A percentile compares a stretch with the other conserved stretches of the same genome.
phyloP scores from a whole-genome alignment of 345 rosid species.

The Eucalyptus erythrocorys region DNA sequence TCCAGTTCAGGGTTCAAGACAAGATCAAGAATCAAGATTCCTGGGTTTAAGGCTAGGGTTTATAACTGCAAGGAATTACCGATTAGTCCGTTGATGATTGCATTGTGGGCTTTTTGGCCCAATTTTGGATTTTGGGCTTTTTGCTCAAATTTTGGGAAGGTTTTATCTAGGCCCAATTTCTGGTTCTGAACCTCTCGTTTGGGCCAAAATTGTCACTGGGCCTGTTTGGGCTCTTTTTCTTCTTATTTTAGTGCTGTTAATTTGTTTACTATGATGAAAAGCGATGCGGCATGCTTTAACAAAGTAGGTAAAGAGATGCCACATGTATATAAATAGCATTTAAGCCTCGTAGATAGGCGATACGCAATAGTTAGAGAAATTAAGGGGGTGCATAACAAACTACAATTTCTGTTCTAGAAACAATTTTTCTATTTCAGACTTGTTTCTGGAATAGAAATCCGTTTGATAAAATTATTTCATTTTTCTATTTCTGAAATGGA shows the following conservation, averaged over 20 bases:
- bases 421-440: too few relatives aligned
- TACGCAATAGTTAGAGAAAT: background rate
- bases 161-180: background rate
- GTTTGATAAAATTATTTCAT: too few relatives aligned
- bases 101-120: background rate
- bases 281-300: background rate
- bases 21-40: background rate
- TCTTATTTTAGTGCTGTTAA: background rate
- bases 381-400: too few relatives aligned
- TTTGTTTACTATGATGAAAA: background rate
- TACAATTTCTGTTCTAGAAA: too few relatives aligned
- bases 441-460: too few relatives aligned
- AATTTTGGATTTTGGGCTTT: background rate
- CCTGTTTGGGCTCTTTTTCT: background rate
- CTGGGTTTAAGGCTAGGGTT: background rate
- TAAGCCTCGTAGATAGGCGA: background rate
- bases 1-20: background rate
- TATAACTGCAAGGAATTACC: background rate
- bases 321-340: background rate
- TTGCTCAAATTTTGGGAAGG: background rate
- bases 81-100: background rate
- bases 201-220: background rate
- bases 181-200: background rate
- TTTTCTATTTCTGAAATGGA: too few relatives aligned
- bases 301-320: background rate